Percentiles rank a stretch among this genome's conserved stretches.
Conservation (phyloP, 805 yeast genomes). For the Tetrapisispora taiwanensis region DNA sequence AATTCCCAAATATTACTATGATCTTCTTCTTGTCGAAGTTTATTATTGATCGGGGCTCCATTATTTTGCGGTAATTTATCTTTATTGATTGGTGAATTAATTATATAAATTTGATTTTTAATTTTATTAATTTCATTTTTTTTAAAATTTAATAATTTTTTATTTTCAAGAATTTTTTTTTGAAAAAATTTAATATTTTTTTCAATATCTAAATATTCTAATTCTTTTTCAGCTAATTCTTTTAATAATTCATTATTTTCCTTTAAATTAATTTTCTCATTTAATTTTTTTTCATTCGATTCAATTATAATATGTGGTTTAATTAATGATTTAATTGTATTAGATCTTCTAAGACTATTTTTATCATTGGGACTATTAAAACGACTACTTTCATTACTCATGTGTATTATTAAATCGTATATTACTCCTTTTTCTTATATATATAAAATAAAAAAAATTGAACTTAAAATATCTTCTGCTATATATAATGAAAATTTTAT, state of each 20-base stretch:
- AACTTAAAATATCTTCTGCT: too few species aligned
- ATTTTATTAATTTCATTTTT: constrained; percentile 27
- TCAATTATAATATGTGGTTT: constrained; percentile 11
- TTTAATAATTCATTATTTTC: constrained; percentile 41
- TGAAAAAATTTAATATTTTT: constrained; percentile 43
- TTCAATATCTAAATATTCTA: constrained; percentile 54
- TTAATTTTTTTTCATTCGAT: neutral
- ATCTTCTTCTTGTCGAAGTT: neutral
- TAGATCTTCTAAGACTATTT: constrained; percentile 5
- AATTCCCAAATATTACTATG: constrained; percentile 34
- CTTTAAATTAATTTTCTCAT: constrained; percentile 20
- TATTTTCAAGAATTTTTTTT: constrained; percentile 37
- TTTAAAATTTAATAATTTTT: constrained; percentile 38
- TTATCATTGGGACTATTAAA: neutral
- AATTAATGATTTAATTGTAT: constrained; percentile 17
- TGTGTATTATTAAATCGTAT: too few species aligned
- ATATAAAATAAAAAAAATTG: too few species aligned
- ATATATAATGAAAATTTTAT: too few species aligned
- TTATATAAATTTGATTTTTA: constrained; percentile 27
- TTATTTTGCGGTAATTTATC: too few species aligned
- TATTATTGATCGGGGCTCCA: too few species aligned
- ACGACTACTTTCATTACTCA: neutral
- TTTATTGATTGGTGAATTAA: constrained; percentile 4
- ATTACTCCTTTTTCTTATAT: too few species aligned
- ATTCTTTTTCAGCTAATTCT: constrained; percentile 56